These are phyloP conservation scores for Phaeosphaeriaceae sp. DNA, from an alignment of 2,329 filamentous ascomycete genomes.

Conservation along the genomic window DNA sequence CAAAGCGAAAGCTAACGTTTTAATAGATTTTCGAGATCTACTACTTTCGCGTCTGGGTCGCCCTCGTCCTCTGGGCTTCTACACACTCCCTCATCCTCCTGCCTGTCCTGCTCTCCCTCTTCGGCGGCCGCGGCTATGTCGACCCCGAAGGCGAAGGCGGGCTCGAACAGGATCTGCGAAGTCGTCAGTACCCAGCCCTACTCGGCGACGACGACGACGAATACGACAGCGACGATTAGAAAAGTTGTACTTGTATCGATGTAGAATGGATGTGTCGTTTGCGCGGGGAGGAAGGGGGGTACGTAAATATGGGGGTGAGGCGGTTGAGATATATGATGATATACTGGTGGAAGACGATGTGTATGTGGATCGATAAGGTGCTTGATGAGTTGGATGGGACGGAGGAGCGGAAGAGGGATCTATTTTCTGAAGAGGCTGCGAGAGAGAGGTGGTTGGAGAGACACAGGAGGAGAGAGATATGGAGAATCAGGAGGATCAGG, in stretches of 20 bases:
- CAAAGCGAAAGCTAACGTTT: no score
- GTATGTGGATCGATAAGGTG: not conserved
- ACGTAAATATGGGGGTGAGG: not conserved
- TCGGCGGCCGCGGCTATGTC: constrained; percentile 83
- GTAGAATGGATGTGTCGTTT: not conserved
- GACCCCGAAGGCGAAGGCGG: constrained; percentile 88
- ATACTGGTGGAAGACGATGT: not conserved
- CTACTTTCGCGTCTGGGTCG: constrained; percentile 96
- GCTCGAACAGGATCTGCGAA: constrained; percentile 85
- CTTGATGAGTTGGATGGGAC: not conserved
- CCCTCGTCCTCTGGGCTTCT: constrained; percentile 87
- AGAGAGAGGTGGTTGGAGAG: not conserved
- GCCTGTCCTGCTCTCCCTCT: constrained; percentile 84
- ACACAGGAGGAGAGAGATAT: not conserved
- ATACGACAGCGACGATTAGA: constrained; percentile 61
- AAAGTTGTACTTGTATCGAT: not conserved
- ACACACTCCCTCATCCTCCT: constrained; percentile 89
- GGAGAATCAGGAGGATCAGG: no score
- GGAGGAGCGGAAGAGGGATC: not conserved
- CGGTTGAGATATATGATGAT: not conserved
- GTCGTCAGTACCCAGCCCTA: constrained; percentile 77
- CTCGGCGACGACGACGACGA: constrained; percentile 72
- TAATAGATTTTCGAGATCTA: constrained; percentile 92
- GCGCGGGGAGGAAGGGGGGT: not conserved
- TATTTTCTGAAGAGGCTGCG: not conserved